Percentiles rank a stretch among this genome's conserved stretches.
Evolutionary conservation across 2,329 filamentous ascomycete genomes (phyloP).

Genomic region (Diatrype stigma): DNA sequence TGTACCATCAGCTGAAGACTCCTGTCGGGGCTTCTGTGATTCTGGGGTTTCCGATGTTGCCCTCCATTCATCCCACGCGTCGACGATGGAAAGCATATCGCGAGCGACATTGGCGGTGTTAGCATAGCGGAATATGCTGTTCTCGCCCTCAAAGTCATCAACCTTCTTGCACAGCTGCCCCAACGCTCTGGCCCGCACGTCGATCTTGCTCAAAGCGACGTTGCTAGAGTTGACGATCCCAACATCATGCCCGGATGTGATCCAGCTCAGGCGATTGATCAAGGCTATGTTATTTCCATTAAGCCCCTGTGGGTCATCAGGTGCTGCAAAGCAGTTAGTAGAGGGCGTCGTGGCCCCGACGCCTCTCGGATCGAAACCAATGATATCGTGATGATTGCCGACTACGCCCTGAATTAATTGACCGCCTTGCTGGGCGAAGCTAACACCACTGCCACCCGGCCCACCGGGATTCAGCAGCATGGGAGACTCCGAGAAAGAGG

Average conservation of each 20-base stretch:
- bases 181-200: constrained; percentile 24
- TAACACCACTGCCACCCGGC: constrained; percentile 39
- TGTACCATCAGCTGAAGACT: constrained; percentile 5
- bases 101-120: constrained; percentile 32
- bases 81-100: constrained; percentile 38
- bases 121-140: constrained; percentile 29
- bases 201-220: constrained; percentile 24
- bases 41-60: constrained; percentile 6
- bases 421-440: constrained; percentile 24
- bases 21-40: constrained; percentile 6
- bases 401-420: constrained; percentile 30
- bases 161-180: constrained; percentile 28
- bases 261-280: constrained; percentile 32
- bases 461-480: constrained; percentile 44
- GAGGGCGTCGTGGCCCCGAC: constrained; percentile 34
- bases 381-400: constrained; percentile 37
- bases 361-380: constrained; percentile 47
- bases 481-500: constrained; percentile 33
- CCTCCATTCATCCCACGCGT: constrained; percentile 35
- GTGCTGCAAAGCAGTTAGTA: constrained; percentile 34
- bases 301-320: constrained; percentile 16
- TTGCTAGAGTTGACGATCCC: constrained; percentile 33
- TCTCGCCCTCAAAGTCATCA: constrained; percentile 22
- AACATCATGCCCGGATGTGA: constrained; percentile 22
- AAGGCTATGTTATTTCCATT: constrained; percentile 23